phyloP scores from a whole-genome alignment of 2,329 filamentous ascomycete species.

The Alternaria alternata region DNA sequence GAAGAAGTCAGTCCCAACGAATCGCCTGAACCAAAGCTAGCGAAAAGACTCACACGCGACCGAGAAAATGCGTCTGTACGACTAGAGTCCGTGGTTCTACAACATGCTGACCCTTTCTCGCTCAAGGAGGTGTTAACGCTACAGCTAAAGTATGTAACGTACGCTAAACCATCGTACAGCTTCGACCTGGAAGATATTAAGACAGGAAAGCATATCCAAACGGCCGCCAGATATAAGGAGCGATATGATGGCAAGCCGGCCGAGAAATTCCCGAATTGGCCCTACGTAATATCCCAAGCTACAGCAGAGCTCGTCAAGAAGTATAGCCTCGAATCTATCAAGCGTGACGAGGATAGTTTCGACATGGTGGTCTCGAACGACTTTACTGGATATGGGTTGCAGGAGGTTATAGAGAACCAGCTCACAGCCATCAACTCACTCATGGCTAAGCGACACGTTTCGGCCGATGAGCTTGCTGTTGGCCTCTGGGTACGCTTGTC shows the following conservation, averaged over 20 bases:
- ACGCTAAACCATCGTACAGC: constrained; percentile 1
- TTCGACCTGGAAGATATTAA: background rate
- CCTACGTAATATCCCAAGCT: constrained; percentile 12
- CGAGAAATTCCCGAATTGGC: constrained; percentile 12
- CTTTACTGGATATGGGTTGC: constrained; percentile 15
- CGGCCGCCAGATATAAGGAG: background rate
- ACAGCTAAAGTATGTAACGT: constrained; percentile 7
- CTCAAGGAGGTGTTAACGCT: background rate
- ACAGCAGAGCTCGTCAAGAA: constrained; percentile 5
- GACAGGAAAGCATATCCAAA: background rate
- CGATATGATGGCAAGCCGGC: constrained; percentile 5
- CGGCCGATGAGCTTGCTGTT: constrained; percentile 9
- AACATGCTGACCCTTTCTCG: background rate
- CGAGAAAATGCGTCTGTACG: background rate
- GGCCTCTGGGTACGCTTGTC: constrained; percentile 16
- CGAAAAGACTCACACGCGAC: background rate
- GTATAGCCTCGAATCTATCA: constrained; percentile 10
- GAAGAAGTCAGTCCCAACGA: background rate
- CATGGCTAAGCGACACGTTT: constrained; percentile 9
- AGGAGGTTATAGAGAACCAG: constrained; percentile 11
- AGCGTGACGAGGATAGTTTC: constrained; percentile 15
- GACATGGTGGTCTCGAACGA: constrained; percentile 18
- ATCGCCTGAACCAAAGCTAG: background rate
- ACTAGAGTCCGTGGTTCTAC: background rate
- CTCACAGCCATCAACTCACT: constrained; percentile 12